Percentiles rank a stretch among this genome's conserved stretches.
Evolutionary conservation across 371 early-diverging fungal genomes (phyloP).

Genomic region (Vairimorpha ceranae): DNA sequence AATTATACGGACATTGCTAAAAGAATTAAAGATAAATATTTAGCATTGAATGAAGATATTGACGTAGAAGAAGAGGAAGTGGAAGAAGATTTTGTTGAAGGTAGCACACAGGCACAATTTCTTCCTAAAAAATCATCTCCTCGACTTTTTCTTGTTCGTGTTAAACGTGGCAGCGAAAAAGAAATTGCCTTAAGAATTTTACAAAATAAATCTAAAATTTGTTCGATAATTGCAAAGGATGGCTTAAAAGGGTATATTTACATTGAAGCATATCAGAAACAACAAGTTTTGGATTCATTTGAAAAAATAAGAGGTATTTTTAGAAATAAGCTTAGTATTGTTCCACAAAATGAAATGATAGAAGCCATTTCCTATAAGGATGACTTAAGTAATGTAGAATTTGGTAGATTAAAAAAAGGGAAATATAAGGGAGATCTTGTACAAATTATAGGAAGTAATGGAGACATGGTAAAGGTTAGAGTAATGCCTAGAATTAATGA

Average conservation of each 20-base stretch:
- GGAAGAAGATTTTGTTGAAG: neutral
- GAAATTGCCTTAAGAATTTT: slow-evolving; percentile 40
- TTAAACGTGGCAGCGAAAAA: slow-evolving; percentile 56
- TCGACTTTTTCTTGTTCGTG: slow-evolving; percentile 59
- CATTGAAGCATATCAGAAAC: slow-evolving; percentile 76
- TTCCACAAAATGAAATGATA: slow-evolving; percentile 87
- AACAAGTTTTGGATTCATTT: slow-evolving; percentile 72
- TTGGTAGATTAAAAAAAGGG: slow-evolving; percentile 85
- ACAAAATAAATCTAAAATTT: slow-evolving; percentile 18
- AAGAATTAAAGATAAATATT: slow-evolving; percentile 55
- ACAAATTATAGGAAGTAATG: slow-evolving; percentile 65
- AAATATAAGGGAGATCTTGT: slow-evolving; percentile 87
- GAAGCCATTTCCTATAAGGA: slow-evolving; percentile 72
- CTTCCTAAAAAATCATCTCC: slow-evolving; percentile 55
- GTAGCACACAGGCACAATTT: slow-evolving; percentile 44
- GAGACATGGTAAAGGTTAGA: slow-evolving; percentile 68
- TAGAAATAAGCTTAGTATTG: slow-evolving; percentile 70
- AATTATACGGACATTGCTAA: slow-evolving; percentile 47
- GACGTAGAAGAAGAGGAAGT: slow-evolving; percentile 42
- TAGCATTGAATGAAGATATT: slow-evolving; percentile 20
- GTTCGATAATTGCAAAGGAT: slow-evolving; percentile 70
- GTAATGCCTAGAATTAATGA: slow-evolving; percentile 76
- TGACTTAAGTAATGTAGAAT: slow-evolving; percentile 71
- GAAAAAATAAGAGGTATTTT: slow-evolving; percentile 70
- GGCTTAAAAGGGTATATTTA: slow-evolving; percentile 84